A percentile compares a stretch with the other conserved stretches of the same genome.
Evolutionary conservation across 2,329 filamentous ascomycete genomes (phyloP).

Genomic region (Pleoardoris graminearum): DNA sequence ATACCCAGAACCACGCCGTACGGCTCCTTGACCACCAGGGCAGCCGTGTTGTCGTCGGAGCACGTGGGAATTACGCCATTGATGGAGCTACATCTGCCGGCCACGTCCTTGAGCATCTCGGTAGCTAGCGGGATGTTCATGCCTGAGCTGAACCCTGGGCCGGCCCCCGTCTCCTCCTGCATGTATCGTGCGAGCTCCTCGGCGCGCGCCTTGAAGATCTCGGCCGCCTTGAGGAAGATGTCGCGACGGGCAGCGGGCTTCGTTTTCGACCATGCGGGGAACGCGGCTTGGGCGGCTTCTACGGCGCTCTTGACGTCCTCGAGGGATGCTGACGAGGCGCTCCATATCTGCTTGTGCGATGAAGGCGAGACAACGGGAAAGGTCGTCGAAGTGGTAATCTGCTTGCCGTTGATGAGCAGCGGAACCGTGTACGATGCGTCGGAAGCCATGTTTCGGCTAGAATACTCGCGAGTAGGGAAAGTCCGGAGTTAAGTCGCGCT

Average conservation of each 20-base stretch:
- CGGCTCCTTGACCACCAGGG: conserved; percentile 73
- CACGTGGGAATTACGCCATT: conserved; percentile 55
- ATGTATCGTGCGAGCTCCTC: conserved; percentile 66
- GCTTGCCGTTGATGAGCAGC: conserved; percentile 55
- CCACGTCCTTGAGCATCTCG: conserved; percentile 57
- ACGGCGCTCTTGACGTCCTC: conserved; percentile 60
- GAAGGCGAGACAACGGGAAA: conserved; percentile 63
- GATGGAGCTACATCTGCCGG: conserved; percentile 54
- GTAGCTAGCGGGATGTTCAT: conserved; percentile 48
- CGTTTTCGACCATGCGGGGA: conserved; percentile 68
- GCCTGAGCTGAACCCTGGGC: conserved; percentile 39
- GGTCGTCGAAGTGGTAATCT: conserved; percentile 52
- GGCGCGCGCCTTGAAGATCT: conserved; percentile 62
- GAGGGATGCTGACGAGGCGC: conserved; percentile 60
- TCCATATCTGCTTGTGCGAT: conserved; percentile 57
- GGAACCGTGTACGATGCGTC: conserved; percentile 45
- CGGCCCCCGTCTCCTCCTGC: conserved; percentile 60
- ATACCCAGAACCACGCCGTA: conserved; percentile 79
- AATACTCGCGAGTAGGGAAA: background rate
- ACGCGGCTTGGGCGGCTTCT: conserved; percentile 66
- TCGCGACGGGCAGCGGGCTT: conserved; percentile 65
- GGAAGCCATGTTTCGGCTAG: conserved; percentile 11
- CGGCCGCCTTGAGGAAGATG: conserved; percentile 70
- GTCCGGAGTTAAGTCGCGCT: background rate
- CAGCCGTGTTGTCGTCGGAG: conserved; percentile 56